Evolutionary conservation across 169 alveolate genomes (phyloP).

Genomic region (Perkinsus marinus): DNA sequence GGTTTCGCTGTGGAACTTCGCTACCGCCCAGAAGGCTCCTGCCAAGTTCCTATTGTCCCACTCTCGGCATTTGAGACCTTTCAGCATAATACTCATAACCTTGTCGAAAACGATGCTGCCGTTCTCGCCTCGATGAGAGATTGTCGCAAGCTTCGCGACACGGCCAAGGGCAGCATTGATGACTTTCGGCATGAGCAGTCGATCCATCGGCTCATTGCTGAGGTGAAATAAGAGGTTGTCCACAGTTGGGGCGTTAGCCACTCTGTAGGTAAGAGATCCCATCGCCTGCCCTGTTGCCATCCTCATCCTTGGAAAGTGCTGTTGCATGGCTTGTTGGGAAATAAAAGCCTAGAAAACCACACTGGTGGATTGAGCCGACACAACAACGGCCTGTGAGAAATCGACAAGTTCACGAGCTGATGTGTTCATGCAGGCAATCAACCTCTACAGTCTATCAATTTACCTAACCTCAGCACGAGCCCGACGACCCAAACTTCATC

Average conservation of each 20-base stretch:
- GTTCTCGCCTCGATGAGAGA: neutral
- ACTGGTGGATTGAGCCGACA: neutral
- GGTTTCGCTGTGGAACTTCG: neutral
- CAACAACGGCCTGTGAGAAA: too few relatives aligned
- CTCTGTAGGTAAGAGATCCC: neutral
- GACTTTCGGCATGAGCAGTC: neutral
- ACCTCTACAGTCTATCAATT: too few relatives aligned
- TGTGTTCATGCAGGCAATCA: too few relatives aligned
- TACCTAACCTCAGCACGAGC: too few relatives aligned
- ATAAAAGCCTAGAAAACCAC: neutral
- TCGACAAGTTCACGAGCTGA: too few relatives aligned
- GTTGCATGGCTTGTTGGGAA: neutral
- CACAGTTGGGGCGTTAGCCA: neutral
- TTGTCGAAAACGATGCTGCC: neutral
- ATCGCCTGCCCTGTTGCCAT: neutral
- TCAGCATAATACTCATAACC: neutral
- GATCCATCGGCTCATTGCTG: neutral
- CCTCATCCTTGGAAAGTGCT: neutral
- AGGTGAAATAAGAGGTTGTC: neutral
- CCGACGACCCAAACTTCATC: too few relatives aligned
- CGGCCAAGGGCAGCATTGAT: neutral
- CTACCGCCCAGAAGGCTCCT: neutral
- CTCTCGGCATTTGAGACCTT: neutral
- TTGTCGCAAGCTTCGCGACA: neutral
- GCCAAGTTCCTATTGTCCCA: neutral